Evolutionary conservation across 1,284 basidiomycete genomes (phyloP).

Genomic region (Cryptococcus wingfieldii): DNA sequence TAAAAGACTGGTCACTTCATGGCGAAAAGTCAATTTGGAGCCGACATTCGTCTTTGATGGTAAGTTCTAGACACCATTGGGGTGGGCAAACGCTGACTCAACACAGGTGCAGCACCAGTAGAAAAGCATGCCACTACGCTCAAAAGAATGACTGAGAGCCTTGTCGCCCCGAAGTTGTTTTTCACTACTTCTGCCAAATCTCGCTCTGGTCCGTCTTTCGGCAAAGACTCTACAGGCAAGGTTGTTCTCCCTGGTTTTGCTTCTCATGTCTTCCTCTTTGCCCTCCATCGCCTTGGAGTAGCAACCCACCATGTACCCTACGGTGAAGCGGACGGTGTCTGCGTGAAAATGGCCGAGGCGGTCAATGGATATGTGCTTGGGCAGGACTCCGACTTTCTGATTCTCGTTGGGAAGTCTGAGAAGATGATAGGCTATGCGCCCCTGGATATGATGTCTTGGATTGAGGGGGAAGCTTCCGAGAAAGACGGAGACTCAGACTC

Average conservation of each 20-base stretch:
- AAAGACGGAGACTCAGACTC: not conserved
- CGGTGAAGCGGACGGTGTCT: conserved; percentile 80
- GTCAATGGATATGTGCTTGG: conserved; percentile 70
- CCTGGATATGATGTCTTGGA: conserved; percentile 74
- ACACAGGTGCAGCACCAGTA: conserved; percentile 63
- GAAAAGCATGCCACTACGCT: conserved; percentile 70
- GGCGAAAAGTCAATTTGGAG: conserved; percentile 67
- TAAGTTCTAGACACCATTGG: conserved; percentile 37
- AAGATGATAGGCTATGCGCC: conserved; percentile 64
- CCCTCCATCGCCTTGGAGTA: conserved; percentile 54
- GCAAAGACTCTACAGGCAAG: conserved; percentile 51
- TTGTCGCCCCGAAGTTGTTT: conserved; percentile 68
- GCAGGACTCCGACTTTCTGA: conserved; percentile 75
- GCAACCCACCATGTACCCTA: conserved; percentile 59
- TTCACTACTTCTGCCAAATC: conserved; percentile 73
- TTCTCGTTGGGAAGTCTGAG: conserved; percentile 63
- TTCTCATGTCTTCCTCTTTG: conserved; percentile 60
- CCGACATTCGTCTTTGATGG: conserved; percentile 91
- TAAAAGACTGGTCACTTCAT: conserved; percentile 59
- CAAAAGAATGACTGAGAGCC: conserved; percentile 56
- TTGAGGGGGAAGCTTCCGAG: conserved; percentile 20
- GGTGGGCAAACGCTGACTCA: not conserved
- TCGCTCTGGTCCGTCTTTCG: conserved; percentile 66
- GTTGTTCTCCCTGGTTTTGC: conserved; percentile 68
- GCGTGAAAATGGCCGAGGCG: conserved; percentile 73